Evolutionary conservation across 306 rosid genomes (phyloP).

Genomic region (barrel medic (Medicago truncatula)): DNA sequence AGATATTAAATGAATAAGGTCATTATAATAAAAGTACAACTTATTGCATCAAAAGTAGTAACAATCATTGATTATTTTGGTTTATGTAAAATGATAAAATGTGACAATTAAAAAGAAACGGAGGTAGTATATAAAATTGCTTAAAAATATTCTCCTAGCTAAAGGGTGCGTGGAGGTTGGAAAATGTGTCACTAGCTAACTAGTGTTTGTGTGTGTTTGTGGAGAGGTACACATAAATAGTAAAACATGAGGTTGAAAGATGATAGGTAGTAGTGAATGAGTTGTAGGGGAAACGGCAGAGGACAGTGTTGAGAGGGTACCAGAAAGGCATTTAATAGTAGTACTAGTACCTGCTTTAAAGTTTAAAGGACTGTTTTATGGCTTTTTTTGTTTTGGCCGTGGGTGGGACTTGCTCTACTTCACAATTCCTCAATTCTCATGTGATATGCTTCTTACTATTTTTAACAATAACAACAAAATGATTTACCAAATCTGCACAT

Average conservation of each 20-base stretch:
- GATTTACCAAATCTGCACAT: neutral
- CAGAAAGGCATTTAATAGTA: conserved; percentile 41
- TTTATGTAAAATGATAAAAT: no score
- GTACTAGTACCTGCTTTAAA: conserved; percentile 2
- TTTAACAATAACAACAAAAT: conserved; percentile 16
- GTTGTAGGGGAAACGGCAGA: conserved; percentile 32
- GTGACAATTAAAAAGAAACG: no score
- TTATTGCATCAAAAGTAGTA: no score
- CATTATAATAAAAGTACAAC: no score
- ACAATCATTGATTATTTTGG: no score
- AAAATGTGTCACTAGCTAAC: conserved; percentile 22
- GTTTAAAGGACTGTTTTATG: conserved; percentile 32
- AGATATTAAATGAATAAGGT: no score
- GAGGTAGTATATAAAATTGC: no score
- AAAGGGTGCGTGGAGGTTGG: conserved; percentile 10
- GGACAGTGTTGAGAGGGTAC: conserved; percentile 17
- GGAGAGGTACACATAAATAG: neutral
- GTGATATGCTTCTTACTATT: neutral
- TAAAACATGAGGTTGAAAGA: conserved; percentile 24
- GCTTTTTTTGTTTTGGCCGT: conserved; percentile 39
- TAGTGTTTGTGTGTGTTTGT: neutral
- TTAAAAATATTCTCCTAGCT: neutral
- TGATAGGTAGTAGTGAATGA: conserved; percentile 7
- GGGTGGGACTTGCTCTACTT: conserved; percentile 39
- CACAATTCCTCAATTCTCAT: neutral